Conservation (phyloP, 225 moss, liverwort and hornwort species). For the Ulota crispa region DNA sequence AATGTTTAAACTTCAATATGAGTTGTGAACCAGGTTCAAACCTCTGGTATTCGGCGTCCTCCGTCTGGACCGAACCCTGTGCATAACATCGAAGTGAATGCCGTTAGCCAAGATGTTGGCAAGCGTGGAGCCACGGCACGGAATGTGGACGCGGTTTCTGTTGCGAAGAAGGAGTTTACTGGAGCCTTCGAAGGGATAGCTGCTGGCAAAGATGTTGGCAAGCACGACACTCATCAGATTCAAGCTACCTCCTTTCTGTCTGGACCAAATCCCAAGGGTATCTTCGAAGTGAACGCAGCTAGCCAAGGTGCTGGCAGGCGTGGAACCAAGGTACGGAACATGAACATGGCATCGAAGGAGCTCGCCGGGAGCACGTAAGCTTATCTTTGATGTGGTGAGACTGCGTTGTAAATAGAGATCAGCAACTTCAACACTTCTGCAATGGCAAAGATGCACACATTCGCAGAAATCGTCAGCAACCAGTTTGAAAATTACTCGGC, state of each 20-base stretch:
- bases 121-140: slow-evolving; percentile 7
- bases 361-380: background rate
- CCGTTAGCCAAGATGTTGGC: slow-evolving; percentile 11
- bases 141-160: background rate
- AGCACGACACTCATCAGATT: slow-evolving; percentile 14
- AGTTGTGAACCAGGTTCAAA: slow-evolving; percentile 29
- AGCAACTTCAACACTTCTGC: background rate
- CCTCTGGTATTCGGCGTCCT: slow-evolving; percentile 33
- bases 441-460: background rate
- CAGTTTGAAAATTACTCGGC: background rate
- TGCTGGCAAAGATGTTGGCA: background rate
- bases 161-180: background rate
- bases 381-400: background rate
- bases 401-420: background rate
- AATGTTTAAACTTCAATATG: no score
- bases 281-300: slow-evolving; percentile 37
- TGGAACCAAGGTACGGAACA: background rate
- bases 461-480: background rate
- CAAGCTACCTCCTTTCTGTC: slow-evolving; percentile 35
- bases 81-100: slow-evolving; percentile 49
- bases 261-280: slow-evolving; percentile 49
- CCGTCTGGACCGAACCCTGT: slow-evolving; percentile 56
- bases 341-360: background rate
- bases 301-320: slow-evolving; percentile 11
- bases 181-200: slow-evolving; percentile 12